Evolutionary conservation across 139 green algal genomes (phyloP).

Genomic region (Chlamydomonas incerta): DNA sequence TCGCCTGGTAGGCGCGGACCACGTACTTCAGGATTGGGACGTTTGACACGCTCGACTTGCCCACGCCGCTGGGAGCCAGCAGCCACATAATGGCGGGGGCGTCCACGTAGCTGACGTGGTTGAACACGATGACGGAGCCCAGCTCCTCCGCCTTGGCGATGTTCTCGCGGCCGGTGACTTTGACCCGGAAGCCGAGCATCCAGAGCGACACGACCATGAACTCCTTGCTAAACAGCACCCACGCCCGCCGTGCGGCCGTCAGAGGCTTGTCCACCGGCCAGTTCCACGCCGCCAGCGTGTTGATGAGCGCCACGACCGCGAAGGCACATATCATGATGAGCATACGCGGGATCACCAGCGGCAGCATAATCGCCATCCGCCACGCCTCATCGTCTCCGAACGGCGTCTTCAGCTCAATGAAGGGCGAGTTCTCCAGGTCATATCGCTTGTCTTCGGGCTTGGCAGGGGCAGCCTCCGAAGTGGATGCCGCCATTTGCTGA

Average conservation of each 20-base stretch:
- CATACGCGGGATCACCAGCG: neutral
- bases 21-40: slow-evolving; percentile 29
- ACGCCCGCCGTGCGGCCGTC: neutral
- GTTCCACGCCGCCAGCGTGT: slow-evolving; percentile 5
- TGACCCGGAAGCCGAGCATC: slow-evolving; percentile 29
- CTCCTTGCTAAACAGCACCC: slow-evolving; percentile 36
- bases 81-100: slow-evolving; percentile 26
- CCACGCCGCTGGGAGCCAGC: slow-evolving; percentile 17
- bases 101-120: slow-evolving; percentile 39
- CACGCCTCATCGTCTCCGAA: slow-evolving; percentile 6
- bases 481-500: no score
- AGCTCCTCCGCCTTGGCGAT: slow-evolving; percentile 29
- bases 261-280: slow-evolving; percentile 19
- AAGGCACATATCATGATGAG: neutral
- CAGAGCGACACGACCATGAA: slow-evolving; percentile 21
- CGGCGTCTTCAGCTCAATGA: slow-evolving; percentile 22
- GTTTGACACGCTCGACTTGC: slow-evolving; percentile 9
- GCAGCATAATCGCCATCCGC: neutral
- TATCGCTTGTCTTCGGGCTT: neutral
- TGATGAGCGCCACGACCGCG: slow-evolving; percentile 14
- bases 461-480: no score
- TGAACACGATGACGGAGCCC: slow-evolving; percentile 26
- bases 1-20: slow-evolving; percentile 13
- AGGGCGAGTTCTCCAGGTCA: neutral
- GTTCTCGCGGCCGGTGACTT: slow-evolving; percentile 25